Evolutionary conservation across 208 protist genomes (phyloP).

Genomic region (Trypanosoma mega): DNA sequence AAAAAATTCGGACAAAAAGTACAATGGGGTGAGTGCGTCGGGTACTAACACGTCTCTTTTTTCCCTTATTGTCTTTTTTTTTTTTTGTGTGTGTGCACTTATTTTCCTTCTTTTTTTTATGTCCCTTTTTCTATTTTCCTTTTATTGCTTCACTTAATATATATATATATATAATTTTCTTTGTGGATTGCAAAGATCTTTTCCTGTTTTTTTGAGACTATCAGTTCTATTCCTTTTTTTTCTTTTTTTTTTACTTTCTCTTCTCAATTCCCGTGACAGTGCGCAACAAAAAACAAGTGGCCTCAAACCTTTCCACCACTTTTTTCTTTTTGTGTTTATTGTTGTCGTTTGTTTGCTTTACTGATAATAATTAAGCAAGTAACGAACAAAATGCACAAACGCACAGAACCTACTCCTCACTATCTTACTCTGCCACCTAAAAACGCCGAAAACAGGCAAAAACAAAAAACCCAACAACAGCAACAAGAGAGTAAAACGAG

Average conservation of each 20-base stretch:
- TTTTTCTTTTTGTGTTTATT: too few species aligned
- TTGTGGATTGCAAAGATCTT: slow-evolving; percentile 5
- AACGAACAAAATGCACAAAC: too few species aligned
- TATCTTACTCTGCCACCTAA: slow-evolving; percentile 2
- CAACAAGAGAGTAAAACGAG: too few species aligned
- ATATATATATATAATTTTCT: not conserved
- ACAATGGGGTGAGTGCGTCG: not conserved
- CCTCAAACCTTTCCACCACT: too few species aligned
- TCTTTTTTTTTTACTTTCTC: slow-evolving; percentile 19
- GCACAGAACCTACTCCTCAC: slow-evolving; percentile 7
- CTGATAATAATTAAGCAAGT: too few species aligned
- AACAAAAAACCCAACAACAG: not conserved
- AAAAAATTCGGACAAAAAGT: not conserved
- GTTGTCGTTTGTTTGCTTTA: too few species aligned
- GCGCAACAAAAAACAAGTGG: too few species aligned
- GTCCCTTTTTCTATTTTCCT: slow-evolving; percentile 3
- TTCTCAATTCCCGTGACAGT: not conserved
- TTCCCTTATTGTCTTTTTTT: not conserved
- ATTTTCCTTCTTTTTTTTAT: not conserved
- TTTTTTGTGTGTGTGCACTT: not conserved
- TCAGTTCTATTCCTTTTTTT: too few species aligned
- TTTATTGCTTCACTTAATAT: slow-evolving; percentile 16
- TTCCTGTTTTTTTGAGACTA: slow-evolving; percentile 3
- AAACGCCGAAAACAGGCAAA: not conserved
- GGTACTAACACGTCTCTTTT: not conserved